Percentiles rank a stretch among this genome's conserved stretches.
Conservation (phyloP, 306 rosid genomes). For the Lithocarpus polystachyus region DNA sequence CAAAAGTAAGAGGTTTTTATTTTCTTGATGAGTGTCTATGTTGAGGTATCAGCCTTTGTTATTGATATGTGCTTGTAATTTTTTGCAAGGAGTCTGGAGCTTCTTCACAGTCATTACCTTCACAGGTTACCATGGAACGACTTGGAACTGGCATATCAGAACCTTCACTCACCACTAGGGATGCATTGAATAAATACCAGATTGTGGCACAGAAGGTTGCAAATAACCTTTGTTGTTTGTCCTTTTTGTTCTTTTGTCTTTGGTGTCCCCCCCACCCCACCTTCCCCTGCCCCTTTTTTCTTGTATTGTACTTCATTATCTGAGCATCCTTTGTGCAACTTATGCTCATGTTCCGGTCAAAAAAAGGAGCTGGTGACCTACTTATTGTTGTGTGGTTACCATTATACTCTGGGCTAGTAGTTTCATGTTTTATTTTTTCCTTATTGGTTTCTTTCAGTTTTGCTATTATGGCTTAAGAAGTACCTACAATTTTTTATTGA, state of each 20-base stretch:
- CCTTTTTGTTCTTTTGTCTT: background rate
- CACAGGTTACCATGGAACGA: conserved; percentile 69
- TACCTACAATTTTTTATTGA: conserved; percentile 12
- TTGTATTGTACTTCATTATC: background rate
- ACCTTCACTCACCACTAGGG: conserved; percentile 80
- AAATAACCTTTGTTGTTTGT: background rate
- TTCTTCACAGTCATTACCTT: conserved; percentile 56
- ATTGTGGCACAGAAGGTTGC: conserved; percentile 86
- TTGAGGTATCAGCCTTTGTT: conserved; percentile 5
- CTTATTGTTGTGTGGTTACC: background rate
- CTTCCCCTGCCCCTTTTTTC: too few species aligned
- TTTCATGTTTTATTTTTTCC: conserved; percentile 14
- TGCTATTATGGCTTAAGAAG: background rate
- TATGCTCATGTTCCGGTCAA: background rate
- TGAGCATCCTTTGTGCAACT: background rate
- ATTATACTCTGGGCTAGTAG: background rate
- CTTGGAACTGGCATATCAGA: conserved; percentile 70
- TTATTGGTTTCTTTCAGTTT: background rate
- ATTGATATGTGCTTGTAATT: conserved; percentile 26
- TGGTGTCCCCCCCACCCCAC: background rate
- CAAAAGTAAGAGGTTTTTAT: conserved; percentile 44
- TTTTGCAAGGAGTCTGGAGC: conserved; percentile 78
- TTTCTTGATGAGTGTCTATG: background rate
- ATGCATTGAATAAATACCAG: conserved; percentile 88
- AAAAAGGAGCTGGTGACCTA: background rate